These are phyloP conservation scores for Cytospora chrysosperma DNA, from an alignment of 2,329 filamentous ascomycete genomes.

Conservation along the genomic window DNA sequence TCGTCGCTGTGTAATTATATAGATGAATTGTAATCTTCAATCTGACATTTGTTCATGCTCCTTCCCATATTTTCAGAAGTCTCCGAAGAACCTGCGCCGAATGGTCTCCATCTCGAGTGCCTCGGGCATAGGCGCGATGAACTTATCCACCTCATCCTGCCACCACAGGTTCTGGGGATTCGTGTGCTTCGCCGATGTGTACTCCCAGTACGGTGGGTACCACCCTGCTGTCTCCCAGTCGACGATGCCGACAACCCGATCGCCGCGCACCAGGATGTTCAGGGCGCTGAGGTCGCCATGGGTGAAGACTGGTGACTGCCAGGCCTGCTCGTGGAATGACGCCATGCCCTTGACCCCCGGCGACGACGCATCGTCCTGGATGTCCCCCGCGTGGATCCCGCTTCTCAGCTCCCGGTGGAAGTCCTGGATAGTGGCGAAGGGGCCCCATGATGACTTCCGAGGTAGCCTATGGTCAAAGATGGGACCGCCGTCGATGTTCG, in stretches of 20 bases:
- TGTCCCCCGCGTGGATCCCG: slow-evolving; percentile 1
- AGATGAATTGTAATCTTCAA: neutral
- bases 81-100: slow-evolving; percentile 4
- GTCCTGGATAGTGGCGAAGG: slow-evolving; percentile 6
- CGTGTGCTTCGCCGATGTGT: slow-evolving; percentile 23
- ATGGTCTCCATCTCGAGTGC: slow-evolving; percentile 6
- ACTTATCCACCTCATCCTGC: slow-evolving; percentile 13
- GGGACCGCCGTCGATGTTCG: slow-evolving; percentile 4
- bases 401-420: slow-evolving; percentile 8
- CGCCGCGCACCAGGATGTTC: slow-evolving; percentile 43
- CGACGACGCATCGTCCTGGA: slow-evolving; percentile 11
- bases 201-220: slow-evolving; percentile 46
- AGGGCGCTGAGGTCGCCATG: slow-evolving; percentile 49
- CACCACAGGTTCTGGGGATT: slow-evolving; percentile 11
- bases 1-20: neutral
- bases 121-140: neutral
- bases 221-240: slow-evolving; percentile 50
- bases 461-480: slow-evolving; percentile 12
- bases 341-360: slow-evolving; percentile 9
- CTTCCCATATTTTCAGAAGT: neutral
- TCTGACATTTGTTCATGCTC: too few species aligned
- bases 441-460: slow-evolving; percentile 3
- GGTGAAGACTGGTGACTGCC: slow-evolving; percentile 43
- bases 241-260: slow-evolving; percentile 40
- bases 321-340: neutral